These are phyloP conservation scores for Thelephora ganbajun DNA, from an alignment of 768 basidiomycete species.

Conservation along the genomic window DNA sequence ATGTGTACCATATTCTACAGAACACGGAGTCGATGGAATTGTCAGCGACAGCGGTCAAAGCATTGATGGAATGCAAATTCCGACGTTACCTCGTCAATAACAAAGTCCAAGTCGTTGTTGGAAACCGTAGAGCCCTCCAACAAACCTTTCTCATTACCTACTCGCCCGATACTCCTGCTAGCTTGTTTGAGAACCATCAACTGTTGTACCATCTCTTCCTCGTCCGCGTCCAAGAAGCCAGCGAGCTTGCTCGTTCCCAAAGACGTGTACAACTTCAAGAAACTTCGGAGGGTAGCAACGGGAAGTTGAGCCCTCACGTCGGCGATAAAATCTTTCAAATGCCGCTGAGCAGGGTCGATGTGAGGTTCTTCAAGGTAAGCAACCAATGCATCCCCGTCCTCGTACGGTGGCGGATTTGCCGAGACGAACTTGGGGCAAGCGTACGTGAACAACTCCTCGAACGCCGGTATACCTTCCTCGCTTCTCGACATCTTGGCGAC, in stretches of 20 bases:
- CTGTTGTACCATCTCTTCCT: constrained; percentile 91
- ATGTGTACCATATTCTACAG: constrained; percentile 91
- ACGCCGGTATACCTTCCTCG: constrained; percentile 63
- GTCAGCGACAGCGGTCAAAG: background rate
- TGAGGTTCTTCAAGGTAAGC: constrained; percentile 23
- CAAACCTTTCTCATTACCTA: constrained; percentile 34
- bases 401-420: constrained; percentile 89
- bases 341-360: constrained; percentile 69
- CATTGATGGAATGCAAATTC: constrained; percentile 13
- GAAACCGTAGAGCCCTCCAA: constrained; percentile 79
- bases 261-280: constrained; percentile 91
- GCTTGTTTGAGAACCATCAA: constrained; percentile 94
- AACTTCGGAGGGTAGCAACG: constrained; percentile 77
- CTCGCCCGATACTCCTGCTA: constrained; percentile 59
- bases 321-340: constrained; percentile 71
- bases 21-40: background rate
- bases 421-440: constrained; percentile 96
- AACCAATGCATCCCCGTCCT: constrained; percentile 53
- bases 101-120: constrained; percentile 91
- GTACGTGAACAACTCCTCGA: constrained; percentile 86
- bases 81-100: constrained; percentile 66
- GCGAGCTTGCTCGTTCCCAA: constrained; percentile 87
- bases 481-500: constrained; percentile 71
- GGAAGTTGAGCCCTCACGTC: constrained; percentile 65
- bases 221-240: constrained; percentile 80